Base-by-base conservation (phyloP, 2,329 filamentous ascomycete genomes). In the Penicillium olsonii region DNA sequence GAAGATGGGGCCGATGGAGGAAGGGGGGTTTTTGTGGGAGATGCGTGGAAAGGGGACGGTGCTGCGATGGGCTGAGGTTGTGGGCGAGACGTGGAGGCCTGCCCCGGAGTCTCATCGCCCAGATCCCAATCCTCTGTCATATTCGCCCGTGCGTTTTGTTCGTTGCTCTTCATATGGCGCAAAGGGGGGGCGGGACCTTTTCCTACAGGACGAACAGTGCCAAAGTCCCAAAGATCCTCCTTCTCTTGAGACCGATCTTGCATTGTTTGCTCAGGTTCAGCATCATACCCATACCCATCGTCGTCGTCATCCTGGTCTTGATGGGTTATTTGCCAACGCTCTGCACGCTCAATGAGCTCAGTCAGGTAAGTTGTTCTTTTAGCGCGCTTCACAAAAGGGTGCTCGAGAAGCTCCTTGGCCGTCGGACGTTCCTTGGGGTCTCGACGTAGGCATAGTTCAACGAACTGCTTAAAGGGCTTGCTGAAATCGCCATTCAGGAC, bases 331-430 rank as follows among this genome's bases (percentile, higher is more conserved):
- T 88, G 84, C 90, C 92, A 99, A 54, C 92, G 83, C 66, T 87
- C 88, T 64, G 95, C 85, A 45, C 94, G 82, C 69, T 96, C 91
- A 63, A 99, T 97, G 48, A 99, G 77, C 72, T 99, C 94, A 1
- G 94, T 97, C 35, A 99, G 76, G 68, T 96, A 96, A n/a, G 87
- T 94, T 0, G 92, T 96, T 74, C 92, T 94, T 75, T 96, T 97
- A 14, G 92, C 94, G 62, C 85, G 86, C 58, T 88, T 85, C 52
- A 99, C 87, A 70, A 96, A 99, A 0, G 90, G 86, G 68, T 96
- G 92, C 63, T 89, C 89, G 37, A 97, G 77, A 45, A 99, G 75
- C 39, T 97, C 92, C 63, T 84, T 90, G 0, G 94, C 92, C 2
- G 87, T 87, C 0, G 92, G 92, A 52, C 94, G 80, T 64, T 96